Conservation (phyloP, 345 rosid genomes). For the Carallia brachiata region DNA sequence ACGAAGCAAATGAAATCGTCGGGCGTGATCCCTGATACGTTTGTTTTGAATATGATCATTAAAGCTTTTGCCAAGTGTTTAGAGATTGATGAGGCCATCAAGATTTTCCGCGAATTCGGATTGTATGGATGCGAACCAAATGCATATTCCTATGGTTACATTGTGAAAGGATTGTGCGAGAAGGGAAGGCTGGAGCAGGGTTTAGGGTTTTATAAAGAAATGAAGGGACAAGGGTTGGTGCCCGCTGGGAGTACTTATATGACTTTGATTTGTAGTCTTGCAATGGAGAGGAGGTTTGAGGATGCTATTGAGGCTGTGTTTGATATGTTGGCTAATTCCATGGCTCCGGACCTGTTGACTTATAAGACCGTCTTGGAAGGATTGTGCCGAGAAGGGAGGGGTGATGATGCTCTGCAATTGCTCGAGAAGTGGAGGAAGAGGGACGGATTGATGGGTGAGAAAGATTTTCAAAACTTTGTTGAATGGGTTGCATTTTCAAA, state of each 20-base stretch:
- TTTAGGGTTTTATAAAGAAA: slow-evolving; percentile 72
- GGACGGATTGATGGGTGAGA: slow-evolving; percentile 67
- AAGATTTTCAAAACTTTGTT: slow-evolving; percentile 57
- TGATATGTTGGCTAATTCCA: slow-evolving; percentile 63
- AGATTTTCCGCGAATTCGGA: slow-evolving; percentile 72
- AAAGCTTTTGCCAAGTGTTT: slow-evolving; percentile 77
- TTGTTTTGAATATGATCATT: slow-evolving; percentile 79
- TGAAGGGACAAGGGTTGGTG: slow-evolving; percentile 60
- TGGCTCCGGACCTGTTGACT: slow-evolving; percentile 72
- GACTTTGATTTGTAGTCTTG: slow-evolving; percentile 82
- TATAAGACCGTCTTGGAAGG: slow-evolving; percentile 77
- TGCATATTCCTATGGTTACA: slow-evolving; percentile 60
- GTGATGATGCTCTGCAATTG: slow-evolving; percentile 61
- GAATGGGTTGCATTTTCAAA: slow-evolving; percentile 46
- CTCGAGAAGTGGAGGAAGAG: slow-evolving; percentile 71
- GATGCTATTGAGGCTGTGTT: slow-evolving; percentile 51
- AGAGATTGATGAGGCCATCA: slow-evolving; percentile 70
- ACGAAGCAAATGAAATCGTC: slow-evolving; percentile 81
- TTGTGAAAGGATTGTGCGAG: slow-evolving; percentile 78
- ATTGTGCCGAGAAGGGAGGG: slow-evolving; percentile 67
- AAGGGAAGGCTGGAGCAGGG: slow-evolving; percentile 67
- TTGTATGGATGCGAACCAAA: slow-evolving; percentile 81
- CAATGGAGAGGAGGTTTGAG: slow-evolving; percentile 46
- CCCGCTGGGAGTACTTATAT: slow-evolving; percentile 58
- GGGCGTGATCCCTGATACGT: slow-evolving; percentile 81